These are phyloP conservation scores for Scedosporium boydii DNA, from an alignment of 2,329 filamentous ascomycete species.

Conservation along the genomic window DNA sequence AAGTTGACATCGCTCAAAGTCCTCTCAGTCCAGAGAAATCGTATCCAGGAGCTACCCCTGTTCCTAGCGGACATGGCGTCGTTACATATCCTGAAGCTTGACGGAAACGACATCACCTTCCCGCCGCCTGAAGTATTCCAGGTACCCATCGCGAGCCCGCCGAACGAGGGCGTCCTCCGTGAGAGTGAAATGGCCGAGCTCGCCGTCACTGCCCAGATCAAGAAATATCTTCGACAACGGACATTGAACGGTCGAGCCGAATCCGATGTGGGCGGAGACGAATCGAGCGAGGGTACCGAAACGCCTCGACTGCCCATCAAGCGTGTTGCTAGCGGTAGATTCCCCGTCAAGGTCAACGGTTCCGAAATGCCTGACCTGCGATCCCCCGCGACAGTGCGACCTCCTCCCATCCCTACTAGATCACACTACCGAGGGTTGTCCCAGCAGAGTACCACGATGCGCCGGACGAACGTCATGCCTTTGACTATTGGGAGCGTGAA, in stretches of 20 bases:
- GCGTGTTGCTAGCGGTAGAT: conserved; percentile 54
- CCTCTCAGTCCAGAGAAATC: conserved; percentile 77
- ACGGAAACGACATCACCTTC: conserved; percentile 77
- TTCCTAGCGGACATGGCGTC: conserved; percentile 85
- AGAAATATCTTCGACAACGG: conserved; percentile 48
- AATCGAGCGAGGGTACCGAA: conserved; percentile 65
- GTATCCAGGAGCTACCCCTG: conserved; percentile 72
- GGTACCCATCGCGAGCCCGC: conserved; percentile 34
- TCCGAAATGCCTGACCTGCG: conserved; percentile 57
- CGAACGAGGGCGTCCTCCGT: conserved; percentile 39
- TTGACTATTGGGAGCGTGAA: conserved; percentile 59
- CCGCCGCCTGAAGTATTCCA: conserved; percentile 60
- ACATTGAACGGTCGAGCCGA: conserved; percentile 42
- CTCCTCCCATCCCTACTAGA: conserved; percentile 69
- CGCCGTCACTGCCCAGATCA: conserved; percentile 50
- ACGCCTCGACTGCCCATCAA: conserved; percentile 61
- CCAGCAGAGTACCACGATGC: conserved; percentile 53
- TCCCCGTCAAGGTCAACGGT: conserved; percentile 64
- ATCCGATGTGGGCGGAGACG: conserved; percentile 47
- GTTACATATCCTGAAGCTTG: conserved; percentile 79
- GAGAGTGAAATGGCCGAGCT: conserved; percentile 58
- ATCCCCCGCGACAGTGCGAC: conserved; percentile 51
- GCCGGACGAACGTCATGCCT: conserved; percentile 65
- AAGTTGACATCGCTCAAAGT: conserved; percentile 82
- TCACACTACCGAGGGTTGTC: conserved; percentile 74